These are phyloP conservation scores for Mikania micrantha DNA, from an alignment of 129 eudicot species.

Conservation along the genomic window DNA sequence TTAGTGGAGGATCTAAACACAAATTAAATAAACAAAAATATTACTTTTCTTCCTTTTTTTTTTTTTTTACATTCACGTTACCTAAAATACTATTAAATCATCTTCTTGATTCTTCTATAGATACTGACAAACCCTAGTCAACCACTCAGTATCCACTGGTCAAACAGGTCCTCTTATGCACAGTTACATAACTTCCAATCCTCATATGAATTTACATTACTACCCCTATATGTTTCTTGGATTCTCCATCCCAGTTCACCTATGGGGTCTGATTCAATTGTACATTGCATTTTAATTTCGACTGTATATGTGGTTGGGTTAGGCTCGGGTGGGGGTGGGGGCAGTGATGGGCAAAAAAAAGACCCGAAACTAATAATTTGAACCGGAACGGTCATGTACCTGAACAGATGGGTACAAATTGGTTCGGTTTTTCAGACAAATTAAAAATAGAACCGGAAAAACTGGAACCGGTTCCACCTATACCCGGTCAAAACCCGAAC, in stretches of 20 bases:
- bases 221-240: constrained; percentile 25
- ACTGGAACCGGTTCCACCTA: too few relatives aligned
- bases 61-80: constrained; percentile 27
- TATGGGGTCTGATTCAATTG: constrained; percentile 1
- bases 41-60: too few relatives aligned
- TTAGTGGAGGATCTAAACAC: constrained; percentile 16
- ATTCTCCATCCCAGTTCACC: not conserved
- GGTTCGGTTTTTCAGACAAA: too few relatives aligned
- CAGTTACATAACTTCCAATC: constrained; percentile 22
- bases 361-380: too few relatives aligned
- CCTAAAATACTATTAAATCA: constrained; percentile 15
- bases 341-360: too few relatives aligned
- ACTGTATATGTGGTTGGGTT: too few relatives aligned
- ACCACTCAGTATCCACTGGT: constrained; percentile 16
- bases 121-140: constrained; percentile 29
- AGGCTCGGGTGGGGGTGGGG: not conserved
- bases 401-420: too few relatives aligned
- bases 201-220: constrained; percentile 1
- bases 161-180: constrained; percentile 28
- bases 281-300: constrained; percentile 8
- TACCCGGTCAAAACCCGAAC: too few relatives aligned
- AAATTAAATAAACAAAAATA: too few relatives aligned
- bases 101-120: constrained; percentile 11
- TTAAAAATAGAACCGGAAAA: too few relatives aligned
- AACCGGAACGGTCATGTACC: too few relatives aligned